A percentile compares a stretch with the other conserved stretches of the same genome.
phyloP scores from a whole-genome alignment of 1,139 yeast genomes.

The Debaryomyces sp. region DNA sequence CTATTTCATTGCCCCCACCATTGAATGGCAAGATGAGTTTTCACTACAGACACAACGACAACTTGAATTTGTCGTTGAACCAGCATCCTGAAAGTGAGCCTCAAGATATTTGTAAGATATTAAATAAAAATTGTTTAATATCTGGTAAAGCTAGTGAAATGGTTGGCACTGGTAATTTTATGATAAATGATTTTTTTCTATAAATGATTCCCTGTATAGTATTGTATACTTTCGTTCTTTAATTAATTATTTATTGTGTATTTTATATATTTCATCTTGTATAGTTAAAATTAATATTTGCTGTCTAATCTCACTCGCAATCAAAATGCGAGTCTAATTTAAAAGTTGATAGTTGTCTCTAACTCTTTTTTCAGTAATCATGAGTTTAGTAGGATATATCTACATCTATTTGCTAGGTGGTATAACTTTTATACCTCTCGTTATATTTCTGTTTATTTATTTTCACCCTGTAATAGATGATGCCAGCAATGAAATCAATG shows the following conservation, averaged over 20 bases:
- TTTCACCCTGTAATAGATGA: conserved; percentile 30
- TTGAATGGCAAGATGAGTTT: conserved; percentile 38
- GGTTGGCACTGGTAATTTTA: conserved; percentile 53
- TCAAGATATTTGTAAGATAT: conserved; percentile 33
- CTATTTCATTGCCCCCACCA: conserved; percentile 23
- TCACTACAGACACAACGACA: conserved; percentile 49
- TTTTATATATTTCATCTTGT: conserved; percentile 8
- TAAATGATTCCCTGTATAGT: conserved; percentile 17
- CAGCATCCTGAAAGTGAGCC: conserved; percentile 22
- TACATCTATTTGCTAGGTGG: conserved; percentile 66
- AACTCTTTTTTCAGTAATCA: conserved; percentile 6
- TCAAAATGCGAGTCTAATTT: neutral
- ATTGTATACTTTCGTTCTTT: conserved; percentile 2
- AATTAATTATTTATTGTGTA: conserved; percentile 7
- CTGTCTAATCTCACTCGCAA: neutral
- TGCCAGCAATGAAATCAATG: conserved; percentile 19
- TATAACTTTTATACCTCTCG: conserved; percentile 69
- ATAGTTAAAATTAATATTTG: conserved; percentile 6
- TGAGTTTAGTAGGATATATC: conserved; percentile 25
- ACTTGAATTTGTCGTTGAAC: conserved; percentile 43
- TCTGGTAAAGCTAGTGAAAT: conserved; percentile 58
- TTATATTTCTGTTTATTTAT: conserved; percentile 39
- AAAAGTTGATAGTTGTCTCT: neutral
- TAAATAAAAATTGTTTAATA: conserved; percentile 49
- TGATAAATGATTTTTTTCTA: conserved; percentile 52